Evolutionary conservation across 1,139 yeast species (phyloP), one percentile per base, ranked within the genome.

Genomic region (Pichia sp.): DNA sequence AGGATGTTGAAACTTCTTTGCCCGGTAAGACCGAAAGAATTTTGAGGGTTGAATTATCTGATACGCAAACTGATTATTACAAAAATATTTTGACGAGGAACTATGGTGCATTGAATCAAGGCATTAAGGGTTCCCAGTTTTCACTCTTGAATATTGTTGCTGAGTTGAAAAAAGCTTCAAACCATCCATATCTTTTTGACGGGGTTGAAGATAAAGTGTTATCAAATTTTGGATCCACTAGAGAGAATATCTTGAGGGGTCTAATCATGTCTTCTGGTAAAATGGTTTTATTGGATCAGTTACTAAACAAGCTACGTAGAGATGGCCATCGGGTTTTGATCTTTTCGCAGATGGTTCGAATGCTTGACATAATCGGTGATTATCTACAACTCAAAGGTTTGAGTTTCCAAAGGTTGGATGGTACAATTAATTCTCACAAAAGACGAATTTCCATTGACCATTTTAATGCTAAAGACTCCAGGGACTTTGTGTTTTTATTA

Each of bases 201-300:
- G 88, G 88, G 56, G 98, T 96, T 3, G 99, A 95, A 70, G 87
- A 85, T 42, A 80, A 87, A 58, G 96, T 90, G 26, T 73, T 90
- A 58, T 75, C 81, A 6, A 82, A 83, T 57, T 77, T 80, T 51
- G 85, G 83, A n/a, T 79, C 84, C 7, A 77, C 90, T 1, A 79
- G 97, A 57, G 98, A 93, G 62, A 88, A 85, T 61, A 78, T 87
- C 13, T 74, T 93, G 50, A 82, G 90, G 67, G 99, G 99, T 15
- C 76, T 93, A 78, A 88, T 93, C 61, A 95, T 93, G 99, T 89
- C 96, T 15, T 88, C 96, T 16, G 99, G 99, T 64, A 93, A 93
- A 69, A 93, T 95, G 99, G 99, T 95, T 1, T 75, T 93, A 52
- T 75, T 93, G 50, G 99, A 93, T 71, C 93, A 95, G 69, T 76